Conservation (phyloP, 306 rosid genomes). For the Glycine soja region DNA sequence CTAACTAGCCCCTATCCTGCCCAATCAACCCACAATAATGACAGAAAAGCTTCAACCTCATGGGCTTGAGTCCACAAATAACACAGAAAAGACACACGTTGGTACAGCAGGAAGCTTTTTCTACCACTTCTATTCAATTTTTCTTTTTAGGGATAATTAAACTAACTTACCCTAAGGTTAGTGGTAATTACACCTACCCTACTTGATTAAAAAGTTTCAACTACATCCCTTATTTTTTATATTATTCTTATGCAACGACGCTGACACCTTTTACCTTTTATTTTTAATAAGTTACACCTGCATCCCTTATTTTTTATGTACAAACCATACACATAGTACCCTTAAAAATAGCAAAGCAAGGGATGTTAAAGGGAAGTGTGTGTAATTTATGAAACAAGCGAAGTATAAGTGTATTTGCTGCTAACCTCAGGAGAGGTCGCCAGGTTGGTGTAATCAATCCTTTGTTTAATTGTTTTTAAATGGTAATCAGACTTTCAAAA, state of each 20-base stretch:
- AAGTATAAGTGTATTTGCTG: background rate
- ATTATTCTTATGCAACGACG: background rate
- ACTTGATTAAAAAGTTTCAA: background rate
- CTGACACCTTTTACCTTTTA: background rate
- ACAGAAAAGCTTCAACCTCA: conserved; percentile 6
- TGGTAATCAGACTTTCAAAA: background rate
- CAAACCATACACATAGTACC: background rate
- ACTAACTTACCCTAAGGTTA: background rate
- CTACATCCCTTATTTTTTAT: background rate
- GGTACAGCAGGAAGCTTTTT: conserved; percentile 22
- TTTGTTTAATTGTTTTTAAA: conserved; percentile 4
- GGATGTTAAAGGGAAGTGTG: background rate
- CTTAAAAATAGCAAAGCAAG: background rate
- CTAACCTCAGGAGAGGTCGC: background rate
- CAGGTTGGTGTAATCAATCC: background rate
- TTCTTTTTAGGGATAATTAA: conserved; percentile 2
- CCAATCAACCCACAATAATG: conserved; percentile 18
- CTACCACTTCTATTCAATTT: conserved; percentile 14
- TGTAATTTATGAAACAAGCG: background rate
- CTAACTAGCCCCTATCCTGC: conserved; percentile 19
- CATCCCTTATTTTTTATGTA: background rate
- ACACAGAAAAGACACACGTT: conserved; percentile 20
- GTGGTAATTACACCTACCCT: background rate
- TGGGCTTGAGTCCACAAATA: conserved; percentile 34
- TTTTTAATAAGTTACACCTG: background rate